Evolutionary conservation across 805 yeast genomes (phyloP), one percentile per base, ranked within the genome.

Genomic region (Grigorovia yakushimaensis): DNA sequence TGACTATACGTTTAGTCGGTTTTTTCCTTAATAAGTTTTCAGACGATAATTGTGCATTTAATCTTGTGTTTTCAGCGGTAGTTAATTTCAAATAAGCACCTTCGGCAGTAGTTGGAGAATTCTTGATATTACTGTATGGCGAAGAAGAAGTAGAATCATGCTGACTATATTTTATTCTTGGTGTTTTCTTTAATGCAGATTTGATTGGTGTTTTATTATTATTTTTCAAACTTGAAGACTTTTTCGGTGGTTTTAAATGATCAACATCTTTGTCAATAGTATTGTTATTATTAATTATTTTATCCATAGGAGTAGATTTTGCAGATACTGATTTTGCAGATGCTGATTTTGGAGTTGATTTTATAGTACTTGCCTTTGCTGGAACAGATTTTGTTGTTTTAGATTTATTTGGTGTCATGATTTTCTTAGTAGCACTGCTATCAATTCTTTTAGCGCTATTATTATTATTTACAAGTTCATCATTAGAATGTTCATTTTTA

Each of bases 21-120:
- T 36, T 13, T 27, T 46, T 46, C n/a, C 49, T 19, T 5, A 24
- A 23, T 36, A 33, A n/a, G 33, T 41, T 46, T 17, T 66, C 66
- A n/a, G 67, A 58, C 6, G 80, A 72, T 58, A 78, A 60, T 50
- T 75, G 74, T 1, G 91, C 83, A 64, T 84, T 84, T 48, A 82
- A 59, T 49, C 88, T 72, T 0, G 93, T 84, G 61, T 84, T 84
- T 58, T 84, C 88, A 1, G 89, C 89, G 0, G 93, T 84, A 1
- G 89, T 74, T 46, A 82, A 64, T 0, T 86, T 79, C 41, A 82
- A 58, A 55, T 82, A 82, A 0, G 85, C 88, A 49, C 73, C 75
- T 23, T 76, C 76, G 0, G 86, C 85, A 1, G 83, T 71, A 4
- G 69, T 60, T 15, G 45, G 41, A 8, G 52, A 5, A 27, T 4